These are phyloP conservation scores for Teratosphaeria zuluensis DNA, from an alignment of 2,329 filamentous ascomycete species.

Conservation along the genomic window DNA sequence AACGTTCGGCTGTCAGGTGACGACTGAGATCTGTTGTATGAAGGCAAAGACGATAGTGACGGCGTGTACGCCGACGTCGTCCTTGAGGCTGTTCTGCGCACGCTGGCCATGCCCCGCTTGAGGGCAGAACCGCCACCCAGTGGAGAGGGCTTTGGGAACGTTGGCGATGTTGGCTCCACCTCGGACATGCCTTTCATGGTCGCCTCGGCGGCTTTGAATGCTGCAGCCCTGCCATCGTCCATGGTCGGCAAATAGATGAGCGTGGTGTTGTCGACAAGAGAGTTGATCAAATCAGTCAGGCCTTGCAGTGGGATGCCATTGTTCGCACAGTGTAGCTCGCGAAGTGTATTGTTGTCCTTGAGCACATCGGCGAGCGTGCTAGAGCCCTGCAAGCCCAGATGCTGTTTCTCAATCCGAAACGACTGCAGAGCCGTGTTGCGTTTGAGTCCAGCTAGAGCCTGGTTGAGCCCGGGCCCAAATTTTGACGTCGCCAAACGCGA, in stretches of 20 bases:
- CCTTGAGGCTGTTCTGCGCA: slow-evolving; percentile 22
- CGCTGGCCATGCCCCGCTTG: slow-evolving; percentile 22
- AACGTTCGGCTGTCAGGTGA: slow-evolving; percentile 4
- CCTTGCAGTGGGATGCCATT: slow-evolving; percentile 64
- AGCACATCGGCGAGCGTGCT: slow-evolving; percentile 60
- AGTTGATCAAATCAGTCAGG: slow-evolving; percentile 59
- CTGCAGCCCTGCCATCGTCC: slow-evolving; percentile 50
- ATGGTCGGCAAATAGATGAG: slow-evolving; percentile 54
- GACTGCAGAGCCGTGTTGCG: slow-evolving; percentile 53
- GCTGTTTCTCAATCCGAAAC: slow-evolving; percentile 58
- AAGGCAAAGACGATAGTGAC: slow-evolving; percentile 21
- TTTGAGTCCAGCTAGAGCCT: slow-evolving; percentile 55
- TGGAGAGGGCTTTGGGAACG: slow-evolving; percentile 8
- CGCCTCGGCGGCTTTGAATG: slow-evolving; percentile 41
- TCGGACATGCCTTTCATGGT: slow-evolving; percentile 26
- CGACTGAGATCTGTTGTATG: slow-evolving; percentile 5
- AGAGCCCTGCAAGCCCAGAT: slow-evolving; percentile 58
- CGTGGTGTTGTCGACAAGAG: slow-evolving; percentile 55
- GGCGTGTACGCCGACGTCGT: slow-evolving; percentile 20
- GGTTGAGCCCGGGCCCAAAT: slow-evolving; percentile 59
- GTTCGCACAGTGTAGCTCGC: slow-evolving; percentile 60
- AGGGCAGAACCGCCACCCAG: slow-evolving; percentile 15
- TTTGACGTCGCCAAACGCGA: slow-evolving; percentile 61
- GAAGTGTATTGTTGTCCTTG: slow-evolving; percentile 52
- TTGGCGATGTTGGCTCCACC: slow-evolving; percentile 13